These are phyloP conservation scores for Davidsoniella australis DNA, from an alignment of 2,329 filamentous ascomycete genomes.

Conservation along the genomic window DNA sequence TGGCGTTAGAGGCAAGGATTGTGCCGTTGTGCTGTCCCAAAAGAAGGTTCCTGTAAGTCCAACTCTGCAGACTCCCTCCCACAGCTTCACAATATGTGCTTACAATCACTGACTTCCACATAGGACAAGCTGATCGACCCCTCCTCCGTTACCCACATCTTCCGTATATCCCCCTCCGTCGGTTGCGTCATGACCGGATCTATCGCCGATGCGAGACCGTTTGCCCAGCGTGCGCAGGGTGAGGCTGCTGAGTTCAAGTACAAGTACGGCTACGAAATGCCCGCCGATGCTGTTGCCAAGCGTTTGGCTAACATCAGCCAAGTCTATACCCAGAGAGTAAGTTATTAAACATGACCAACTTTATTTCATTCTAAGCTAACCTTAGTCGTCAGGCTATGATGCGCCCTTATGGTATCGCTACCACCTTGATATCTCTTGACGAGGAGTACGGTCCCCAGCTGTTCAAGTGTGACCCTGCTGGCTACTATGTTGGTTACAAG, in stretches of 20 bases:
- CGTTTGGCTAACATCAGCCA: slow-evolving; percentile 97
- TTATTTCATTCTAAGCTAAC: neutral
- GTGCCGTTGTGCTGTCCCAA: slow-evolving; percentile 90
- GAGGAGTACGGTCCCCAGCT: slow-evolving; percentile 83
- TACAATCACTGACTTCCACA: slow-evolving; percentile 7
- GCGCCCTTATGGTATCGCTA: slow-evolving; percentile 90
- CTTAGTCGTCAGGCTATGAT: slow-evolving; percentile 57
- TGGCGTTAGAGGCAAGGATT: slow-evolving; percentile 89
- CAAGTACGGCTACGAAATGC: slow-evolving; percentile 99
- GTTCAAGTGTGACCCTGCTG: slow-evolving; percentile 96
- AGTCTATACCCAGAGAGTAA: slow-evolving; percentile 91
- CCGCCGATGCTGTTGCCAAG: slow-evolving; percentile 90
- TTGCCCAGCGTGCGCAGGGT: slow-evolving; percentile 78
- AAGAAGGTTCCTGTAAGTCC: slow-evolving; percentile 93
- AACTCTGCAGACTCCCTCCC: neutral
- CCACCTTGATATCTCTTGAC: slow-evolving; percentile 86
- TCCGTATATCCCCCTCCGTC: slow-evolving; percentile 87
- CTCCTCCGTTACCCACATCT: slow-evolving; percentile 90
- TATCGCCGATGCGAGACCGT: slow-evolving; percentile 90
- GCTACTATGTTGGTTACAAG: slow-evolving; percentile 98
- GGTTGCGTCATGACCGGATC: slow-evolving; percentile 98
- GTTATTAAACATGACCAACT: slow-evolving; percentile 14
- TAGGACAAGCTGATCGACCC: slow-evolving; percentile 99
- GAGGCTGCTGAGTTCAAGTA: slow-evolving; percentile 97
- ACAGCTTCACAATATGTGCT: neutral